Percentiles rank a stretch among this genome's conserved stretches.
These are phyloP conservation scores for Sarcomyxa edulis DNA, from an alignment of 768 basidiomycete species.

Conservation along the genomic window DNA sequence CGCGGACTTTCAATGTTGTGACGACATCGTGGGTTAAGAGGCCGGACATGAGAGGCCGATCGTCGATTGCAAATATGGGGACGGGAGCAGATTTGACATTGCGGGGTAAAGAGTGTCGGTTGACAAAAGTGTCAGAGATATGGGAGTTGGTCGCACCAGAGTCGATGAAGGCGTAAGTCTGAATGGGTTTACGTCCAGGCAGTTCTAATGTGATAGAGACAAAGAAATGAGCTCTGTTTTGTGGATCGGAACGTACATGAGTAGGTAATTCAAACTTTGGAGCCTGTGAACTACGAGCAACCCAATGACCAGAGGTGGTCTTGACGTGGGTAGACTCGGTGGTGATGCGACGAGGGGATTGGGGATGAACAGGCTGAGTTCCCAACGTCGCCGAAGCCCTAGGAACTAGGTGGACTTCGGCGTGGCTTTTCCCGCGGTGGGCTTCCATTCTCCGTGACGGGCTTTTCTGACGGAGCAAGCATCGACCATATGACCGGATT, in stretches of 20 bases:
- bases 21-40: conserved; percentile 32
- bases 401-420: conserved; percentile 19
- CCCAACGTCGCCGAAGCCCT: conserved; percentile 21
- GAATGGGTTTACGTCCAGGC: conserved; percentile 23
- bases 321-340: conserved; percentile 12
- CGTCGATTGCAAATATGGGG: conserved; percentile 30
- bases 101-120: conserved; percentile 26
- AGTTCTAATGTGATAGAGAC: conserved; percentile 22
- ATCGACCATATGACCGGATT: conserved; percentile 19
- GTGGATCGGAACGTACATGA: conserved; percentile 10
- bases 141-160: conserved; percentile 28
- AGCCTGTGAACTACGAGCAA: conserved; percentile 4
- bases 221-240: conserved; percentile 20
- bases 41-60: conserved; percentile 33
- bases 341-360: conserved; percentile 3
- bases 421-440: conserved; percentile 22
- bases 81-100: conserved; percentile 22
- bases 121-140: conserved; percentile 28
- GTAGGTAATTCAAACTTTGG: conserved; percentile 14
- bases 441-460: conserved; percentile 3
- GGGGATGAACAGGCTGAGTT: too few relatives aligned
- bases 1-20: conserved; percentile 16
- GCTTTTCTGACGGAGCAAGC: conserved; percentile 20
- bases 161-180: conserved; percentile 31
- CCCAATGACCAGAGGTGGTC: conserved; percentile 13